Conservation (phyloP, 1,139 yeast species). For the Geotrichum bryndzae region DNA sequence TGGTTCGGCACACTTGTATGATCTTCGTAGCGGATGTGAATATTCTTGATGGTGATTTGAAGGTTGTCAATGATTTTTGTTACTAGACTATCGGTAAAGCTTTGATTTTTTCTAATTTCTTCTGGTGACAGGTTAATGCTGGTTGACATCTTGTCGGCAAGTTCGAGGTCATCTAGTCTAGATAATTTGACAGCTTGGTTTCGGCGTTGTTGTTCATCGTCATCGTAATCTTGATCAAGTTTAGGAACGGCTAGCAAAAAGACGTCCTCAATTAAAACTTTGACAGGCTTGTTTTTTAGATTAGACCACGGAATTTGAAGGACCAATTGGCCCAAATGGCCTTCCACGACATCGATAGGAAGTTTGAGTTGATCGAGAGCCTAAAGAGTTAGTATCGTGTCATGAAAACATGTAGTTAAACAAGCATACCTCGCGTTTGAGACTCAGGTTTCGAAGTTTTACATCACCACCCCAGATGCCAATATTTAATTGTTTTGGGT, state of each 20-base stretch:
- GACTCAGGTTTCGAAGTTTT: slow-evolving; percentile 64
- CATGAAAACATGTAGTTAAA: neutral
- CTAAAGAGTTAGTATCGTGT: slow-evolving; percentile 28
- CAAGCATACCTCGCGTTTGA: slow-evolving; percentile 54
- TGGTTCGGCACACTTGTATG: slow-evolving; percentile 39
- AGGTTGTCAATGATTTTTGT: slow-evolving; percentile 89
- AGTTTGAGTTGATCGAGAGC: slow-evolving; percentile 79
- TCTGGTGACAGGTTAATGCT: slow-evolving; percentile 34
- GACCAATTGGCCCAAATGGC: slow-evolving; percentile 83
- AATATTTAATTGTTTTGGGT: slow-evolving; percentile 86
- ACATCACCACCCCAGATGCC: slow-evolving; percentile 99
- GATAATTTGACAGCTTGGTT: slow-evolving; percentile 62
- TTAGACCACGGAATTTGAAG: slow-evolving; percentile 97
- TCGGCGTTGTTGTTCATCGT: slow-evolving; percentile 60
- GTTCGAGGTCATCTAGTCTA: slow-evolving; percentile 63
- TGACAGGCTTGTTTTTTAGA: slow-evolving; percentile 86
- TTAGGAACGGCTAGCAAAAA: slow-evolving; percentile 76
- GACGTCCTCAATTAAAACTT: slow-evolving; percentile 81
- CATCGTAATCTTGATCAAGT: slow-evolving; percentile 46
- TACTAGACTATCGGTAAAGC: slow-evolving; percentile 79
- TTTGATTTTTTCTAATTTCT: slow-evolving; percentile 55
- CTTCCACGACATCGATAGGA: slow-evolving; percentile 86
- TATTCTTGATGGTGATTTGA: slow-evolving; percentile 87
- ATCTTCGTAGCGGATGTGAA: slow-evolving; percentile 91
- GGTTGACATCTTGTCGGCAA: slow-evolving; percentile 26